A percentile compares a stretch with the other conserved stretches of the same genome.
Evolutionary conservation across 257 asterid species (phyloP).

Genomic region (Solanum sitiens): DNA sequence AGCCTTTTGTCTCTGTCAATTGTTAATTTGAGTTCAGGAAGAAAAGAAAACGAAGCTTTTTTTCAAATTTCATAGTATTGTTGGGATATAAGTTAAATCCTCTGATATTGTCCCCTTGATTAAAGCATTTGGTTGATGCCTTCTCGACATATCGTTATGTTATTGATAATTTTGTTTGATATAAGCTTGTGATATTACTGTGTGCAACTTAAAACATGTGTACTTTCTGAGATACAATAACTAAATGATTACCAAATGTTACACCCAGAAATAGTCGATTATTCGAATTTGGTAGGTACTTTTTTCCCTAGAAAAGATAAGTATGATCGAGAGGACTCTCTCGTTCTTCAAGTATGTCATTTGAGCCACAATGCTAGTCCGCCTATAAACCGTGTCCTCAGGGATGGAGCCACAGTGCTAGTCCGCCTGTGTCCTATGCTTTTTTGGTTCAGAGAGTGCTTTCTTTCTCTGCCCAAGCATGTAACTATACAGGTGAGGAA

Average conservation of each 20-base stretch:
- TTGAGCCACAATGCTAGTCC: not conserved
- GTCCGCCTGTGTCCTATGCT: constrained; percentile 16
- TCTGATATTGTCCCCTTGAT: not conserved
- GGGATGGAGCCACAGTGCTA: not conserved
- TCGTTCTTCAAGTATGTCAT: not conserved
- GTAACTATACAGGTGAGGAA: constrained; percentile 64
- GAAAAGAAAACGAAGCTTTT: not conserved
- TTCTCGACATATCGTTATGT: not conserved
- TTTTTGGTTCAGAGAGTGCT: constrained; percentile 37
- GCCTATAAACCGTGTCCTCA: not conserved
- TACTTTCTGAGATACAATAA: not conserved
- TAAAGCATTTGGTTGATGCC: not conserved
- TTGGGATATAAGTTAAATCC: not conserved
- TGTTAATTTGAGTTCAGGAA: not conserved
- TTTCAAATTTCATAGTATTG: not conserved
- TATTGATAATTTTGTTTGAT: not conserved
- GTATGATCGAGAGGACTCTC: not conserved
- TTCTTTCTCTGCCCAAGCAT: constrained; percentile 47
- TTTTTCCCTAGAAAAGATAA: not conserved
- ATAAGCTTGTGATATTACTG: not conserved
- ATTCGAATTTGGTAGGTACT: not conserved
- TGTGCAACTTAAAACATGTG: not conserved
- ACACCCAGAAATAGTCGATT: not conserved
- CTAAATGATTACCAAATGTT: not conserved
- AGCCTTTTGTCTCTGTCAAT: not conserved